These are phyloP conservation scores for Candida vartiovaarae DNA, from an alignment of 805 yeast genomes.

Conservation along the genomic window DNA sequence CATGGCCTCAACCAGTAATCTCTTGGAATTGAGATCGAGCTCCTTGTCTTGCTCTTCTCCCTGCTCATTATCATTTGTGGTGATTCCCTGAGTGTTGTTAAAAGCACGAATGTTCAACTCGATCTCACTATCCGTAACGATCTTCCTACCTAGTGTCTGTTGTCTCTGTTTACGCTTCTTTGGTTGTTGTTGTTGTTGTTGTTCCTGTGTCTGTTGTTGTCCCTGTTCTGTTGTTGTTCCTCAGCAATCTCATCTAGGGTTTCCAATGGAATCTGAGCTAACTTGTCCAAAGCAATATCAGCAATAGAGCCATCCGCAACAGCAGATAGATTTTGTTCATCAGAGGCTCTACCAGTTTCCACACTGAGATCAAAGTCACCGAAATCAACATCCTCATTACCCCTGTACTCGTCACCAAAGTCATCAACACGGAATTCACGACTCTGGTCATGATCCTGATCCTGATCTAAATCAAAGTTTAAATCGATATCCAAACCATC, in stretches of 20 bases:
- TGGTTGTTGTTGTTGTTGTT: constrained; percentile 5
- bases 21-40: constrained; percentile 14
- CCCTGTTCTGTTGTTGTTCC: constrained; percentile 4
- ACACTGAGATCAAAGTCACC: constrained; percentile 29
- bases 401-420: constrained; percentile 5
- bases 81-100: constrained; percentile 12
- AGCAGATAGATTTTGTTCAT: constrained; percentile 16
- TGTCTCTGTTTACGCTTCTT: constrained; percentile 6
- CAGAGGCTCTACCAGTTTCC: constrained; percentile 13
- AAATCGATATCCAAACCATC: constrained; percentile 51
- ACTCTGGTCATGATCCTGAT: background rate
- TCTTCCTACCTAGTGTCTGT: constrained; percentile 12
- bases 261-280: constrained; percentile 13
- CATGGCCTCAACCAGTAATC: constrained; percentile 12
- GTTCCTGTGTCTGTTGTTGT: constrained; percentile 5
- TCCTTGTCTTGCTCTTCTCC: no score
- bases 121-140: constrained; percentile 19
- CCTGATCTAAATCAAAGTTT: constrained; percentile 31
- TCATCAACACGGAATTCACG: constrained; percentile 1
- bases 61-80: background rate
- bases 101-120: constrained; percentile 20
- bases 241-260: constrained; percentile 16
- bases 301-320: constrained; percentile 7
- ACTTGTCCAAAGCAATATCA: constrained; percentile 9
- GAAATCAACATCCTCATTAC: constrained; percentile 17